Evolutionary conservation across 176 grass and related monocot genomes (phyloP), one percentile per base, ranked within the genome.

Genomic region (Calamus simplicifolius): DNA sequence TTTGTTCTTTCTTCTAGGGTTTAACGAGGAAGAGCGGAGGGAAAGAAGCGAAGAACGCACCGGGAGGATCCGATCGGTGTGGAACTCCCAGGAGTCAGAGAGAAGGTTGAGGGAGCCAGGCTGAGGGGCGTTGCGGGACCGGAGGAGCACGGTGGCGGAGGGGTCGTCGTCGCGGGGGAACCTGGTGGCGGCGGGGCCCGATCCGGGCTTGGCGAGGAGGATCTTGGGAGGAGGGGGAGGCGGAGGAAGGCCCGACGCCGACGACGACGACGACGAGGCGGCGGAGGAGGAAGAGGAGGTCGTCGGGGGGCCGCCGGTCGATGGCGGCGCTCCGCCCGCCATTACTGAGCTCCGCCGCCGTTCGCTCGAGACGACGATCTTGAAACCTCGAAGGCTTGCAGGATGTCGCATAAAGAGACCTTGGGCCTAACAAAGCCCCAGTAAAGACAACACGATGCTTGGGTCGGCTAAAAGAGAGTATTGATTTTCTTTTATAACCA

Each of bases 41-140:
- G 16, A 52, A 60, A 25, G 16, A 28, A 75, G 25, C 26, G 65
- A 65, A 21, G 63, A 53, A 57, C 75, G 70, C 55, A 96, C 92
- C 55, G 92, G 83, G 1, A 96, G 88, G 62, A 90, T 82, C 54
- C 89, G 79, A 51, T 96, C 83, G 25, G 81, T 85, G 56, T 90
- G 78, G 50, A 77, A 62, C 57, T 96, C 87, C 92, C 92, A 96
- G 2, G 83, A 65, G 6, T 88, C 77, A 18, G 83, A 87, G n/a
- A 96, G 69, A 57, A 96, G 78, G 75, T 75, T 82, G 29, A 96
- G 80, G 2, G 78, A 90, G 0, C 72, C 67, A 4, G 69, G 83
- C 77, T 88, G 92, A 53, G 77, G 25, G 1, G 71, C 70, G 62
- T 86, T 85, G 13, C 86, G 80, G 51, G 86, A 76, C 1, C 72